These are phyloP conservation scores for Penicillium angulare DNA, from an alignment of 495 filamentous ascomycete genomes.

Conservation along the genomic window DNA sequence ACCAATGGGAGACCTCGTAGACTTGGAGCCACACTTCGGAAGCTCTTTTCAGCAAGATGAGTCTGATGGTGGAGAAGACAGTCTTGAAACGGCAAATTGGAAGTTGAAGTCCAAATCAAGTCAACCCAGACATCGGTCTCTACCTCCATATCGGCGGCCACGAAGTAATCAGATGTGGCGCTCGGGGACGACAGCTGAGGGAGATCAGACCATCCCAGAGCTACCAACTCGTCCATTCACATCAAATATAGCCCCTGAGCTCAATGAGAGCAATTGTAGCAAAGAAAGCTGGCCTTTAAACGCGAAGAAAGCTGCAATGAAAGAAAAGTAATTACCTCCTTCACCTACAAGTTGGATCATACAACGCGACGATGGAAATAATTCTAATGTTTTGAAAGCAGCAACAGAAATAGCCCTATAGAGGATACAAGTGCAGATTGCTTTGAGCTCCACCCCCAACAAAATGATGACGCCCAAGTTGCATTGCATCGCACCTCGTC, in stretches of 20 bases:
- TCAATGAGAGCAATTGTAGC: too few relatives aligned
- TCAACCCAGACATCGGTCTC: neutral
- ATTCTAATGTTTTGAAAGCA: neutral
- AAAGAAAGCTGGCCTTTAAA: too few relatives aligned
- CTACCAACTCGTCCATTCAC: neutral
- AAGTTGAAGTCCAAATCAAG: too few relatives aligned
- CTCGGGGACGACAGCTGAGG: neutral
- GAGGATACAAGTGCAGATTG: too few relatives aligned
- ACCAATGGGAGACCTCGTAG: conserved; percentile 16
- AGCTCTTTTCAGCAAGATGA: neutral
- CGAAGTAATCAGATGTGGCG: neutral
- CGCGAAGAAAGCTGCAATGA: too few relatives aligned
- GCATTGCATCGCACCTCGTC: neutral
- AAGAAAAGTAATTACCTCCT: too few relatives aligned
- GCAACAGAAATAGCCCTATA: too few relatives aligned
- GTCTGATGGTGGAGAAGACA: neutral
- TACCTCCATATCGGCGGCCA: neutral
- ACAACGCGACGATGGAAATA: neutral
- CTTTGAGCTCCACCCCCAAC: too few relatives aligned
- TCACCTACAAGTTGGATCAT: too few relatives aligned
- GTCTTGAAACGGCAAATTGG: neutral
- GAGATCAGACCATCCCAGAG: neutral
- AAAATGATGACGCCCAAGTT: neutral
- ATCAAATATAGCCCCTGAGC: too few relatives aligned
- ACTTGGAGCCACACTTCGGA: conserved; percentile 5